Evolutionary conservation across 116 monocot species (phyloP).

Genomic region (Trichopus zeylanicus): DNA sequence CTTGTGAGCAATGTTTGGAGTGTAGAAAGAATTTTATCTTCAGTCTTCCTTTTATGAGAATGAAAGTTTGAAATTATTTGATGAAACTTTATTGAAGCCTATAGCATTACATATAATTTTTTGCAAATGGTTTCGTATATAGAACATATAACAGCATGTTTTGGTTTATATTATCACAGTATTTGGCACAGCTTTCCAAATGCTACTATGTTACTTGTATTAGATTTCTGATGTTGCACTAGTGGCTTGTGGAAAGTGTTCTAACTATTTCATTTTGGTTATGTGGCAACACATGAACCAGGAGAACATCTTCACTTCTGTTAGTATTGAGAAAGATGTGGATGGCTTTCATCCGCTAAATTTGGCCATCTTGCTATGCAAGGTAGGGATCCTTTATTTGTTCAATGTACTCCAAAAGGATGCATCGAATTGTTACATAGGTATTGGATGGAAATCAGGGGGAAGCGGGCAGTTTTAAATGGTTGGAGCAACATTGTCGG

Average conservation of each 20-base stretch:
- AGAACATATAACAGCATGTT: too few species aligned
- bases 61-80: too few species aligned
- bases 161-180: too few species aligned
- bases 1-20: too few species aligned
- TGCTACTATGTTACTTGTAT: neutral
- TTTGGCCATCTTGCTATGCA: conserved; percentile 87
- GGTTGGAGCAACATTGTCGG: conserved; percentile 97
- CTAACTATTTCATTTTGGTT: conserved; percentile 8
- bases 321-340: conserved; percentile 88
- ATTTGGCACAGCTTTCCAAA: too few species aligned
- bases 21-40: too few species aligned
- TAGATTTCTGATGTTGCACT: neutral
- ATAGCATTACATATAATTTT: too few species aligned
- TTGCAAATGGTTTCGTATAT: too few species aligned
- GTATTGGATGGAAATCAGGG: conserved; percentile 67
- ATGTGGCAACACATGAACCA: conserved; percentile 86
- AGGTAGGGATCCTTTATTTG: conserved; percentile 83
- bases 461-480: conserved; percentile 87
- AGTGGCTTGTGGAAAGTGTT: neutral
- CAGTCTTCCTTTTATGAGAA: too few species aligned
- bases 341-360: conserved; percentile 97
- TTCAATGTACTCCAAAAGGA: conserved; percentile 95
- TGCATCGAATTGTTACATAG: conserved; percentile 85
- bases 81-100: too few species aligned
- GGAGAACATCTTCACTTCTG: conserved; percentile 62